Base-by-base conservation (phyloP, 345 rosid species). In the Populus deltoides region DNA sequence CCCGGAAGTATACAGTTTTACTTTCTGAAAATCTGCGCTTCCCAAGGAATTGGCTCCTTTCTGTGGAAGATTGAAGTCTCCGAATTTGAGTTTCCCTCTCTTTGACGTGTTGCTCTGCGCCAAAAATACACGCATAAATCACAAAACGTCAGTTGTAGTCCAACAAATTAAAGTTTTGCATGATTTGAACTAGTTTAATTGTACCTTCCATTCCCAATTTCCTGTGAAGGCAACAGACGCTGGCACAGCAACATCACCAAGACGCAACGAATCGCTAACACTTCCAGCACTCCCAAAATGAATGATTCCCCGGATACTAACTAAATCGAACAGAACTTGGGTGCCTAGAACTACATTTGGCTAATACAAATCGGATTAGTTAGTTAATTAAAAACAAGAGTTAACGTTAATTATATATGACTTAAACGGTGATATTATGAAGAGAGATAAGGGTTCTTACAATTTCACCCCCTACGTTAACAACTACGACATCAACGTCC, bases 131-230 rank as follows among this genome's bases (percentile, higher is more conserved):
- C 35, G 35, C 35, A 33, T 33, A 33, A 33, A 33, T 33, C 35
- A 33, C 35, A 33, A 33, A 33, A 33, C 35, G 35, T 33, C 35
- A 33, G 35, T 33, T 33, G 35, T 33, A 33, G 35, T 33, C 35
- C 0, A 4, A 33, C 35, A 33, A 33, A 33, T 33, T 33, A 33
- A 3, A 33, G 35, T 33, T 33, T 1, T 39, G 8, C 24, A 61
- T 4, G 24, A n/a, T 15, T 8, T 20, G 22, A 15, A 5, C 4
- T 8, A 24, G 18, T 8, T 18, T 61, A 7, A 5, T 3, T 9
- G n/a, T 77, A 85, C 86, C 86, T 72, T 73, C 88, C 86, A 85
- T 73, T 80, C 77, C 88, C 88, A 85, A 13, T 81, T 78, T 36
- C 77, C 15, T 4, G 86, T 80, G 18, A 85, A 70, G 68, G 88